Evolutionary conservation across 805 yeast genomes (phyloP).

Genomic region (Alloascoidea africana): DNA sequence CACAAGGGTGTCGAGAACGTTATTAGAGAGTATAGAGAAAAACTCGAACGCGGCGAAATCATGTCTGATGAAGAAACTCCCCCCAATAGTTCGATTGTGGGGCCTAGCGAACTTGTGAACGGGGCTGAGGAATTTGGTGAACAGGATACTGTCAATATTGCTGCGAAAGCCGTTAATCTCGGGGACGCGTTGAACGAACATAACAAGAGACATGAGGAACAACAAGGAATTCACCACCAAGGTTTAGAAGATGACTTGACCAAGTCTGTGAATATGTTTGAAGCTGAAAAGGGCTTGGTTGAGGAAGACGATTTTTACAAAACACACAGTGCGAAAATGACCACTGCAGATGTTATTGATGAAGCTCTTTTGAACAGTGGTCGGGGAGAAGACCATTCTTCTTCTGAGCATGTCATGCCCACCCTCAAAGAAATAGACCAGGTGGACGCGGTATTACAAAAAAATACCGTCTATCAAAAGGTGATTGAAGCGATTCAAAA

Average conservation of each 20-base stretch:
- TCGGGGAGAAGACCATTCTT: too few species aligned
- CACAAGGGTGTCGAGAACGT: not conserved
- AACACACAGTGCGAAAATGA: not conserved
- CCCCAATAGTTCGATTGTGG: not conserved
- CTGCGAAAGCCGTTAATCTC: conserved; percentile 1
- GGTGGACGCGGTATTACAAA: too few species aligned
- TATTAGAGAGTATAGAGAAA: not conserved
- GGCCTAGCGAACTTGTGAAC: not conserved
- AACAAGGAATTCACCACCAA: not conserved
- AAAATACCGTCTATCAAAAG: too few species aligned
- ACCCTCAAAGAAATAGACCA: too few species aligned
- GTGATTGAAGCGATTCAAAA: too few species aligned
- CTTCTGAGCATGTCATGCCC: too few species aligned
- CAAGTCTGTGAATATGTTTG: not conserved
- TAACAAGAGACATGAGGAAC: not conserved
- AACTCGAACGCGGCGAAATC: too few species aligned
- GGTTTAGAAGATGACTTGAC: not conserved
- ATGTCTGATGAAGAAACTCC: not conserved
- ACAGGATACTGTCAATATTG: not conserved
- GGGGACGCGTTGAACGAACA: not conserved
- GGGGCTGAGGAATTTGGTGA: not conserved
- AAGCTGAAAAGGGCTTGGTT: not conserved
- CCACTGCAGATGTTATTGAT: not conserved
- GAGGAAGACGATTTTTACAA: not conserved
- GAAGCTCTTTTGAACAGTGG: not conserved